Evolutionary conservation across 192 early-diverging fungal species (phyloP), one percentile per base, ranked within the genome.

Genomic region (Rhizophagus prolifer): DNA sequence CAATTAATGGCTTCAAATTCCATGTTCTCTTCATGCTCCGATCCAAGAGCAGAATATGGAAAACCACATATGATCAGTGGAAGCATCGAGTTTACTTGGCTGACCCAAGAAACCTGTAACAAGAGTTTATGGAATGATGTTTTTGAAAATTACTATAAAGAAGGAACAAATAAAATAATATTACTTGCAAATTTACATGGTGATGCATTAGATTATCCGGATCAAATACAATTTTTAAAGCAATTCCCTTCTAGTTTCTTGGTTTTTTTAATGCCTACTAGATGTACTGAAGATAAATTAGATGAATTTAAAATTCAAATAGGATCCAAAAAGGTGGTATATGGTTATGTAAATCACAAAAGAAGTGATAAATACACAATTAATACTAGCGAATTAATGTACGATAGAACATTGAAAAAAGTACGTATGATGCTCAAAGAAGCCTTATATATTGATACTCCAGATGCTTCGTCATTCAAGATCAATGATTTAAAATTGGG

Each of bases 141-240:
- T 13, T 44, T 76, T 31, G n/a, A 76, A 68, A 38, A 6, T 16
- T 76, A 76, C 6, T 76, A 76, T 28, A 36, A 68, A 70, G 21
- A 68, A 44, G 75, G 65, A 25, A 13, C 41, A 70, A 76, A 67
- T 1, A 13, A 64, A 14, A 69, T 76, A 26, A 65, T 38, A 1
- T 68, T 76, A 44, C 65, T 76, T 50, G 75, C 75, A 30, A 76
- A 76, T 76, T 76, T 76, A 68, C 75, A 76, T 46, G 75, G 75
- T 12, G 75, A 76, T 64, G 75, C 75, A 5, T 64, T 76, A 34
- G 65, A 76, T 58, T 67, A 76, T 76, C 65, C 75, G 2, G 25
- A 76, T 23, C 63, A 68, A 64, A 70, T 76, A 28, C 13, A 47
- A 46, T 76, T 67, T 50, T 23, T 76, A 68, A 67, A 69, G 7